Evolutionary conservation across 2,329 filamentous ascomycete species (phyloP).

Genomic region (Colletotrichum incanum): DNA sequence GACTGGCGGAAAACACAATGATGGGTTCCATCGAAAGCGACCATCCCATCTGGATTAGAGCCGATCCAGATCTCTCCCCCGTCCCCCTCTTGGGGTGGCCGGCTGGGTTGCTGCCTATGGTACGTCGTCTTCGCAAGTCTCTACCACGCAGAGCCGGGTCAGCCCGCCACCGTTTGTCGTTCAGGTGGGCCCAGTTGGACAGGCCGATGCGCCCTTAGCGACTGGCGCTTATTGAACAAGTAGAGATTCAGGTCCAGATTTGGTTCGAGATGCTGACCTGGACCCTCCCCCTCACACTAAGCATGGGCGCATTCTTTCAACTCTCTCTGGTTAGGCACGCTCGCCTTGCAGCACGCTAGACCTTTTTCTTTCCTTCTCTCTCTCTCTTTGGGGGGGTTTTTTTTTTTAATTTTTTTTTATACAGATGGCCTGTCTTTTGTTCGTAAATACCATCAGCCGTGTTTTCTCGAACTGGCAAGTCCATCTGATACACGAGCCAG

Average conservation of each 20-base stretch:
- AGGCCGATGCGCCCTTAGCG: neutral
- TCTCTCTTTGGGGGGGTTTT: no score
- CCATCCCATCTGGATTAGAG: constrained; percentile 28
- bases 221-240: neutral
- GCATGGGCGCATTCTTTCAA: no score
- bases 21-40: constrained; percentile 3
- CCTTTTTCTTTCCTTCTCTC: no score
- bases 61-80: constrained; percentile 12
- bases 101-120: neutral
- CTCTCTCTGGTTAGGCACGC: neutral
- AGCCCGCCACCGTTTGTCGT: no score
- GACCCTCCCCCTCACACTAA: no score
- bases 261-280: neutral
- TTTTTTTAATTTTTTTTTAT: no score
- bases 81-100: neutral
- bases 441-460: neutral
- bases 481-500: neutral
- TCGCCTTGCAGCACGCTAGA: neutral
- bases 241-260: neutral
- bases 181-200: neutral
- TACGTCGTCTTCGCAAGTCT: no score
- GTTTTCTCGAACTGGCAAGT: neutral
- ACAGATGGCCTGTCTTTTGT: neutral
- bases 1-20: neutral
- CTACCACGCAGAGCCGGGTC: neutral